phyloP scores from a whole-genome alignment of 805 yeast species.

The Zygosaccharomyces pseudorouxii region DNA sequence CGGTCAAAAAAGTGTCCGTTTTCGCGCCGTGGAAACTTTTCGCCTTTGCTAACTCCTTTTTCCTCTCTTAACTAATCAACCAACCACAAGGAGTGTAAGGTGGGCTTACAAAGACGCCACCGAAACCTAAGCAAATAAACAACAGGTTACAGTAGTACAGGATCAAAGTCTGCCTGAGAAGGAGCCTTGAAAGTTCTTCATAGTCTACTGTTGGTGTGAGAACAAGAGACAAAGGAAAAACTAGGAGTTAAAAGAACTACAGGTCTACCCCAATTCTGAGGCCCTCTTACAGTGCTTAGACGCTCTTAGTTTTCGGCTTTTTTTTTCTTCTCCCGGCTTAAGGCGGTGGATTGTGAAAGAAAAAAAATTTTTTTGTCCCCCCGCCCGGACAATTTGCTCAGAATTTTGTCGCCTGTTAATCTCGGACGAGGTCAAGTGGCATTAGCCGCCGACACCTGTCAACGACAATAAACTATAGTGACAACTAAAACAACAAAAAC shows the following conservation, averaged over 20 bases:
- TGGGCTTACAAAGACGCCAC: constrained; percentile 6
- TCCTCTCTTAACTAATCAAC: neutral
- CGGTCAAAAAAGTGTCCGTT: constrained; percentile 1
- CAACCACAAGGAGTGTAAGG: constrained; percentile 1
- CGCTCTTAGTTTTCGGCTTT: neutral
- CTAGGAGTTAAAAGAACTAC: neutral
- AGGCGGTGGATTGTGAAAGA: neutral
- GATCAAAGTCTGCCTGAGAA: neutral
- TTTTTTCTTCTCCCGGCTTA: neutral
- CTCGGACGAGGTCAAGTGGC: constrained; percentile 3
- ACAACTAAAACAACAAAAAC: neutral
- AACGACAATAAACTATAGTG: neutral
- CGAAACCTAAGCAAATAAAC: constrained; percentile 1
- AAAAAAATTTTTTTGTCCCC: constrained; percentile 5
- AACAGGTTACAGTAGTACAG: neutral
- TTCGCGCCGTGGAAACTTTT: constrained; percentile 3
- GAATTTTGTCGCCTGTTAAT: neutral
- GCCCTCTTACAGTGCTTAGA: neutral
- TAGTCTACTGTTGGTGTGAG: neutral
- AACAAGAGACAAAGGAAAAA: neutral
- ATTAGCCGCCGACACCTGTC: neutral
- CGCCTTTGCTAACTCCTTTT: constrained; percentile 2
- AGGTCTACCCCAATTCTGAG: neutral
- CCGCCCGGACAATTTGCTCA: constrained; percentile 5
- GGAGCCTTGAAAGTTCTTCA: neutral